Conservation (phyloP, 2,329 filamentous ascomycete species). For the Ascochyta lentis region DNA sequence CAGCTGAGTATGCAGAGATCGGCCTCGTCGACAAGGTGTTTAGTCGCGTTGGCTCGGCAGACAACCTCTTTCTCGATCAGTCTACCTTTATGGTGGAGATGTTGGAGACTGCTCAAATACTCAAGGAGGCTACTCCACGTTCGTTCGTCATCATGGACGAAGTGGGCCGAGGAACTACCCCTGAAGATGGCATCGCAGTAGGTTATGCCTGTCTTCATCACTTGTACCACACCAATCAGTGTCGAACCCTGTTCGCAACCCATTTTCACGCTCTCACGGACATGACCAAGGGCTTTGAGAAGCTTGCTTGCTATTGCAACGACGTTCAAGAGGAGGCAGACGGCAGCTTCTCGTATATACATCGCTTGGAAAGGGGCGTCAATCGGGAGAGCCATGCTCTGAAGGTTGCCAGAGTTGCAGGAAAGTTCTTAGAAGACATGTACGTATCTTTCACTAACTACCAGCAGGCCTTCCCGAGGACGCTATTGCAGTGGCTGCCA, state of each 20-base stretch:
- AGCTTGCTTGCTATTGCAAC: constrained; percentile 82
- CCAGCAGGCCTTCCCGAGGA: constrained; percentile 68
- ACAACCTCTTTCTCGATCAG: constrained; percentile 92
- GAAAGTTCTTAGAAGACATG: constrained; percentile 27
- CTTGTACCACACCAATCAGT: constrained; percentile 76
- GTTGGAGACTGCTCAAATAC: constrained; percentile 91
- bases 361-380: constrained; percentile 79
- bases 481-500: constrained; percentile 71
- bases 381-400: constrained; percentile 90
- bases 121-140: constrained; percentile 80
- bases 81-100: constrained; percentile 99
- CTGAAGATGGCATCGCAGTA: constrained; percentile 88
- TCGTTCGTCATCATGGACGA: constrained; percentile 98
- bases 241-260: constrained; percentile 87
- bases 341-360: constrained; percentile 78
- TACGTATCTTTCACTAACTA: constrained; percentile 12
- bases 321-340: constrained; percentile 77
- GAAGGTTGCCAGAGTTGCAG: constrained; percentile 90
- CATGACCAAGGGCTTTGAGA: constrained; percentile 66
- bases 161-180: constrained; percentile 91
- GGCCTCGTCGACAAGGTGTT: constrained; percentile 97
- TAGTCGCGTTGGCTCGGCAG: constrained; percentile 84
- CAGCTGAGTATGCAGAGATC: constrained; percentile 82
- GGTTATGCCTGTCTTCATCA: constrained; percentile 89
- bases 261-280: constrained; percentile 90